Percentiles rank a stretch among this genome's conserved stretches.
Evolutionary conservation across 2,329 filamentous ascomycete species (phyloP).

Genomic region (Cladophialophora carrionii): DNA sequence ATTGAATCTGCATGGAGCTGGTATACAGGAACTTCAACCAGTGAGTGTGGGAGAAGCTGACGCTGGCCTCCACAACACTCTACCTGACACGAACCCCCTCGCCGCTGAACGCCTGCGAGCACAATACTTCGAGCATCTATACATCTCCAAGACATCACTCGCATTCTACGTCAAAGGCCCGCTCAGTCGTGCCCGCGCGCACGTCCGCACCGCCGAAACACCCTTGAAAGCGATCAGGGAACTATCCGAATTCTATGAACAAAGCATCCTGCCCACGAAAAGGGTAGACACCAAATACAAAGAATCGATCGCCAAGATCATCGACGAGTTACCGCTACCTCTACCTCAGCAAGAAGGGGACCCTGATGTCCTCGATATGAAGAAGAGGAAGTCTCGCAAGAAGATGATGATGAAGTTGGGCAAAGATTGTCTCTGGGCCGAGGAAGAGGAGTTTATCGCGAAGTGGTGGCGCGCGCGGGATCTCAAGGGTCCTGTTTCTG

Average conservation of each 20-base stretch:
- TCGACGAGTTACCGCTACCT: slow-evolving; percentile 43
- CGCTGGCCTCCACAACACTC: not conserved
- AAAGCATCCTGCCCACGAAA: slow-evolving; percentile 50
- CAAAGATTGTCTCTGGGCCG: slow-evolving; percentile 53
- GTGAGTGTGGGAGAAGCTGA: not conserved
- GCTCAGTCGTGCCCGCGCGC: slow-evolving; percentile 50
- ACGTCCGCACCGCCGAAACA: slow-evolving; percentile 42
- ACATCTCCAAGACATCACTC: slow-evolving; percentile 48
- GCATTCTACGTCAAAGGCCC: slow-evolving; percentile 58
- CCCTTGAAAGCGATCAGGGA: slow-evolving; percentile 38
- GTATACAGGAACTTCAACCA: not conserved
- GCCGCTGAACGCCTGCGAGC: slow-evolving; percentile 31
- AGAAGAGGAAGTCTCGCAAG: slow-evolving; percentile 39
- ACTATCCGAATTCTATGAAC: slow-evolving; percentile 47
- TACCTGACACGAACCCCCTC: slow-evolving; percentile 15
- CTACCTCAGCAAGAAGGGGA: slow-evolving; percentile 37
- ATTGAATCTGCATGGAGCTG: not conserved
- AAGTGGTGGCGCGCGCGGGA: slow-evolving; percentile 53
- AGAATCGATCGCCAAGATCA: slow-evolving; percentile 48
- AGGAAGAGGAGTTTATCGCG: slow-evolving; percentile 49
- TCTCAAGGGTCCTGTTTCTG: slow-evolving; percentile 17
- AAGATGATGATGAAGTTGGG: slow-evolving; percentile 52
- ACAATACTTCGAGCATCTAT: slow-evolving; percentile 38
- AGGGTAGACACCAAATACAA: slow-evolving; percentile 55
- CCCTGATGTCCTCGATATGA: slow-evolving; percentile 30